phyloP scores from a whole-genome alignment of 2,329 filamentous ascomycete genomes.

The Curvularia sp. region DNA sequence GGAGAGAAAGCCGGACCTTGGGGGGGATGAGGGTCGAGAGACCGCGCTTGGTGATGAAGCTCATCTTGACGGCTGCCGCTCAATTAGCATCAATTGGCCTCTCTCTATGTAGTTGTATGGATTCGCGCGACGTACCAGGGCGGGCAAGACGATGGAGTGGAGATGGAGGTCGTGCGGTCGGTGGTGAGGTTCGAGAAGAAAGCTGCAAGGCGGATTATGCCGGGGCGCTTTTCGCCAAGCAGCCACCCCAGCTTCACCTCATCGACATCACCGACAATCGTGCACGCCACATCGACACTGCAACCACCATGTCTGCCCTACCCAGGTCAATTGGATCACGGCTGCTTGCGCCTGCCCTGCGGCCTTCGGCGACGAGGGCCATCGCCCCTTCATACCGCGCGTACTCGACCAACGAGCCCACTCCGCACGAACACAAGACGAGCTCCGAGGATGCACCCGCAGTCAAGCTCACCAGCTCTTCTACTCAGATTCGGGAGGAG shows the following conservation, averaged over 20 bases:
- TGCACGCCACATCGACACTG: conserved; percentile 24
- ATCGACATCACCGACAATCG: conserved; percentile 30
- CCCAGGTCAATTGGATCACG: conserved; percentile 52
- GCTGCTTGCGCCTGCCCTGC: conserved; percentile 48
- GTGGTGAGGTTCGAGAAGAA: conserved; percentile 42
- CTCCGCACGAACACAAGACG: conserved; percentile 38
- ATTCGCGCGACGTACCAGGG: conserved; percentile 40
- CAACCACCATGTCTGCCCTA: conserved; percentile 51
- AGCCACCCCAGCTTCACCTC: conserved; percentile 27
- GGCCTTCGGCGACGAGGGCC: conserved; percentile 35
- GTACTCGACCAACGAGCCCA: conserved; percentile 40
- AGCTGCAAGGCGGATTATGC: conserved; percentile 42
- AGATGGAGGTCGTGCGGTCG: conserved; percentile 42
- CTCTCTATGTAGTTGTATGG: conserved; percentile 13
- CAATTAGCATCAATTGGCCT: conserved; percentile 50
- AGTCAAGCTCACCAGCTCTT: conserved; percentile 47
- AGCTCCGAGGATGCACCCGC: conserved; percentile 49
- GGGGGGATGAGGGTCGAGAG: conserved; percentile 98
- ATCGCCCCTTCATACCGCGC: conserved; percentile 41
- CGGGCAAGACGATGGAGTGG: conserved; percentile 48
- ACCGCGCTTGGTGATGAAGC: conserved; percentile 86
- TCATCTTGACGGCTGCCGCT: conserved; percentile 72
- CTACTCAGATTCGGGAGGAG: conserved; percentile 61
- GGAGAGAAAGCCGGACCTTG: conserved; percentile 71
- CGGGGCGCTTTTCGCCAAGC: conserved; percentile 29